Evolutionary conservation across 352 stramenopile genomes (phyloP), one percentile per base, ranked within the genome.

Genomic region (Phytophthora syringae): DNA sequence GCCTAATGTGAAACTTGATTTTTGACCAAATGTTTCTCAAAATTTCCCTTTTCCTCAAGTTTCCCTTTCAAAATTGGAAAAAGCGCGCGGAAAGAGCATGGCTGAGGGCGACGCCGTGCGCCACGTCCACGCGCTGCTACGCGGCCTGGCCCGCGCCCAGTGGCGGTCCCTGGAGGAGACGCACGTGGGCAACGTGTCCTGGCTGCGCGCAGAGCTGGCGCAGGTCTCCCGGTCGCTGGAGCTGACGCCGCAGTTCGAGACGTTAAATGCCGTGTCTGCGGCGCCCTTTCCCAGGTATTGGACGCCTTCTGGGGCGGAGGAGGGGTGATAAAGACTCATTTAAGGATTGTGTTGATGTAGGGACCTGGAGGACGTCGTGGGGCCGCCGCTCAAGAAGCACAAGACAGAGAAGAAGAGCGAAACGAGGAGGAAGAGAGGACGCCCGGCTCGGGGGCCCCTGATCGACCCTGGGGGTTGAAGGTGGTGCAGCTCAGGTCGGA

Each of bases 401-500:
- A n/a, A n/a, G n/a, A n/a, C n/a, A n/a, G n/a, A n/a, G n/a, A n/a
- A n/a, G n/a, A n/a, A n/a, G n/a, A n/a, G n/a, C n/a, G n/a, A 56
- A 32, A 5, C 11, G 48, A 77, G 60, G 40, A 80, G 86, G 24
- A 90, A 76, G 42, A 71, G 73, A 36, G 82, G 57, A 20, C 82
- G 77, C 21, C 65, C 63, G 2, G 61, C 57, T 5, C 28, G 60
- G 6, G 18, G 4, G 25, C 30, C 64, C 27, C 30, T 75, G 27
- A 12, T 15, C 40, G 49, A 77, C 51, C 48, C 56, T 42, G 60
- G 52, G 5, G 68, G 64, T 75, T 75, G 5, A 74, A 62, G 52
- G 86, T 94, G 10, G 67, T 74, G n/a, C 69, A 94, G 10, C 59
- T 94, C 20, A 75, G 83, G 16, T 65, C 47, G 0, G 83, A 91